A percentile compares a stretch with the other conserved stretches of the same genome.
Conservation (phyloP, 106 monocot species). For the Cymbidium sinense region DNA sequence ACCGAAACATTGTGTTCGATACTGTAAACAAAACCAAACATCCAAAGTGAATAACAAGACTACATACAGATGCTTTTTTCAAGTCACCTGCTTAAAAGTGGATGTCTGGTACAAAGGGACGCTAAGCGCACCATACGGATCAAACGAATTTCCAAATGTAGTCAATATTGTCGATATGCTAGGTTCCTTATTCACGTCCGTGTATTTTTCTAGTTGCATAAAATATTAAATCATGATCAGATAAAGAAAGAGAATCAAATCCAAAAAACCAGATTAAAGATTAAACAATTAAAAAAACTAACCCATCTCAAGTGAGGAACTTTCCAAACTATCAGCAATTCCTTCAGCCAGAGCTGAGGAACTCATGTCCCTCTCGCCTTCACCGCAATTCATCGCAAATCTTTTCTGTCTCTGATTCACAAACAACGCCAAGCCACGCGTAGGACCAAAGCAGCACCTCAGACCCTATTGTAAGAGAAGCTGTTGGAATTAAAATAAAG, state of each 20-base stretch:
- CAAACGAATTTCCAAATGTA: constrained; percentile 66
- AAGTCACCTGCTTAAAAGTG: constrained; percentile 87
- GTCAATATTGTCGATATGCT: constrained; percentile 79
- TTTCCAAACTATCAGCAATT: constrained; percentile 23
- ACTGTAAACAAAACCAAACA: background rate
- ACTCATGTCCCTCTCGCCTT: constrained; percentile 14
- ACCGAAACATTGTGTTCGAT: background rate
- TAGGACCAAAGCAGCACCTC: background rate
- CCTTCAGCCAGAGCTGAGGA: constrained; percentile 19
- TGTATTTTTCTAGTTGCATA: background rate
- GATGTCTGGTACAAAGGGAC: constrained; percentile 94
- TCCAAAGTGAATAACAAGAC: background rate
- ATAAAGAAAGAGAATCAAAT: constrained; percentile 1
- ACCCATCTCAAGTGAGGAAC: constrained; percentile 7
- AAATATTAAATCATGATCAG: background rate
- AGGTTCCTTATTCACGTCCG: constrained; percentile 68
- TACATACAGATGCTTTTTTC: background rate
- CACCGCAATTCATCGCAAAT: constrained; percentile 12
- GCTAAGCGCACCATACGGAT: constrained; percentile 80
- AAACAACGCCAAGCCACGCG: background rate
- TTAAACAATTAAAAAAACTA: background rate
- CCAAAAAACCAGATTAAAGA: background rate
- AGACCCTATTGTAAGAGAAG: background rate
- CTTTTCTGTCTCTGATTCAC: background rate
- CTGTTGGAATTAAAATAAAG: background rate